phyloP scores from a whole-genome alignment of 257 asterid genomes.

The Orobanche coerulescens region DNA sequence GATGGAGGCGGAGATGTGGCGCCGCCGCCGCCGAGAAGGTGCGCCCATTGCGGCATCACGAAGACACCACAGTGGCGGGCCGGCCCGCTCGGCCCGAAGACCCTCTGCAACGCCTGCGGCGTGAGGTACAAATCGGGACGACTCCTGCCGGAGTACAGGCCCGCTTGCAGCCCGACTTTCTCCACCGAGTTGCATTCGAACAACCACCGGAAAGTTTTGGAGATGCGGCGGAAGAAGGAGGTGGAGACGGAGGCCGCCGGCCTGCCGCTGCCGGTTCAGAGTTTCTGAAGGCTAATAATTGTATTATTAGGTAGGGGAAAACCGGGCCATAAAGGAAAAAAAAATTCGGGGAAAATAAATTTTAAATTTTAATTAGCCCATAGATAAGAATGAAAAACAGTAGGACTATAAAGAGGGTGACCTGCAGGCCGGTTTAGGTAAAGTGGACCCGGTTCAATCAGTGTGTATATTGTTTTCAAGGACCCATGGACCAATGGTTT shows the following conservation, averaged over 20 bases:
- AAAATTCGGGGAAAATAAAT: neutral
- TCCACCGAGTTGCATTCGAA: conserved; percentile 71
- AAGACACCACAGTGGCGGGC: conserved; percentile 99
- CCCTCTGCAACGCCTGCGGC: conserved; percentile 96
- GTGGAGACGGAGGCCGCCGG: conserved; percentile 21
- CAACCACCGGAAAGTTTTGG: conserved; percentile 86
- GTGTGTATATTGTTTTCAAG: conserved; percentile 46
- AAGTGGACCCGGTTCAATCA: conserved; percentile 33
- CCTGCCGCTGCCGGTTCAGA: conserved; percentile 41
- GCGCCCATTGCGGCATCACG: conserved; percentile 88
- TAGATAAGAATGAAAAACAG: neutral
- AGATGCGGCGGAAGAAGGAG: conserved; percentile 77
- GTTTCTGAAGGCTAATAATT: conserved; percentile 36
- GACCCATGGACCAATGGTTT: conserved; percentile 38
- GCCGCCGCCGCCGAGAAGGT: conserved; percentile 62
- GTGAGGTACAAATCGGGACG: conserved; percentile 91
- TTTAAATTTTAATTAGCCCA: neutral
- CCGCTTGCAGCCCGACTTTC: conserved; percentile 92
- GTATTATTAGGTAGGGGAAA: conserved; percentile 5
- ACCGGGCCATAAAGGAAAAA: neutral
- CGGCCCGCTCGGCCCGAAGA: conserved; percentile 82
- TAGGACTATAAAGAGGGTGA: conserved; percentile 17
- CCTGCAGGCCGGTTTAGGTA: conserved; percentile 11
- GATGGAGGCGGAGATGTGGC: conserved; percentile 21
- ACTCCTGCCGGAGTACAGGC: conserved; percentile 84